These are phyloP conservation scores for Pythium vanterpoolii DNA, from an alignment of 352 stramenopile species.

Conservation along the genomic window DNA sequence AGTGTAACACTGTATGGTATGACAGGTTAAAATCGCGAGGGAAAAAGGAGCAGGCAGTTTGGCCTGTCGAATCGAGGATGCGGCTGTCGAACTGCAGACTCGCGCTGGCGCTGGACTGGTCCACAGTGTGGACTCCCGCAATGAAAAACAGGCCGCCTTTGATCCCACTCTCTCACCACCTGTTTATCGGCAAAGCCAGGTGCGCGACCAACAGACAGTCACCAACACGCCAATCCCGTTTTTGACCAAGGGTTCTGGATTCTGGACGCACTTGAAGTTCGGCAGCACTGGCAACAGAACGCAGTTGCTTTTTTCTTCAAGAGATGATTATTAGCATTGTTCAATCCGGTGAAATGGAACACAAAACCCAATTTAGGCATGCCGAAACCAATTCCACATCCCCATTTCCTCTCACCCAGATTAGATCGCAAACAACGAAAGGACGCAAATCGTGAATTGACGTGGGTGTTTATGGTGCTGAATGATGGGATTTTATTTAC, in stretches of 20 bases:
- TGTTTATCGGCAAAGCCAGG: slow-evolving; percentile 9
- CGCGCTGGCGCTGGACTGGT: background rate
- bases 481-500: too few relatives aligned
- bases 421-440: too few relatives aligned
- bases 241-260: background rate
- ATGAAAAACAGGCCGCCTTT: background rate
- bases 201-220: background rate
- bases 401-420: too few relatives aligned
- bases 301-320: slow-evolving; percentile 1
- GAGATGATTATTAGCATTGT: background rate
- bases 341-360: background rate
- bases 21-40: too few relatives aligned
- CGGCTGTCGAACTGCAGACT: too few relatives aligned
- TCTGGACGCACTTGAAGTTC: slow-evolving; percentile 1
- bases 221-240: slow-evolving; percentile 1
- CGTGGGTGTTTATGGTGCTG: too few relatives aligned
- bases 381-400: too few relatives aligned
- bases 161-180: slow-evolving; percentile 14
- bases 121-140: background rate
- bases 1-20: background rate
- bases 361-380: too few relatives aligned
- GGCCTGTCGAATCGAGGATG: too few relatives aligned
- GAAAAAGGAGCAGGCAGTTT: too few relatives aligned
- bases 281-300: background rate
- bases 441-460: too few relatives aligned